A percentile compares a stretch with the other conserved stretches of the same genome.
Conservation (phyloP, 2,329 filamentous ascomycete genomes). For the Ophiostoma tasmaniense region DNA sequence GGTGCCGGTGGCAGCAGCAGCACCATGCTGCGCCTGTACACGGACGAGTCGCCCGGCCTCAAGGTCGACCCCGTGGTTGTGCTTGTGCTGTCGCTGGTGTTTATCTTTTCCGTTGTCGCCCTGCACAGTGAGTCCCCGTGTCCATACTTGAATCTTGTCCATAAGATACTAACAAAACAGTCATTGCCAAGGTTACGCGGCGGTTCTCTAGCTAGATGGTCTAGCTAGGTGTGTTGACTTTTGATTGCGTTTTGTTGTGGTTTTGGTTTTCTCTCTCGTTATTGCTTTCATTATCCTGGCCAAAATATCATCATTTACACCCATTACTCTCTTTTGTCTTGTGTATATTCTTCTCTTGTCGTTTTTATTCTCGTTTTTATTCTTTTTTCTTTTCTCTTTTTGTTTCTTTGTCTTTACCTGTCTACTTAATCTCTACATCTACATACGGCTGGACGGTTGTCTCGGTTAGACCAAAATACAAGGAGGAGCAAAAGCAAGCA, state of each 20-base stretch:
- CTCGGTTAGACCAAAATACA: neutral
- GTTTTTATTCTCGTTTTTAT: conserved; percentile 7
- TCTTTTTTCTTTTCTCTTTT: neutral
- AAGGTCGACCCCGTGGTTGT: conserved; percentile 98
- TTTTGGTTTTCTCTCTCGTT: neutral
- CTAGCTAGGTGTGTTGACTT: neutral
- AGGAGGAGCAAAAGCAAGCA: neutral
- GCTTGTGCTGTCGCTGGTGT: conserved; percentile 88
- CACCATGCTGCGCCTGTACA: conserved; percentile 97
- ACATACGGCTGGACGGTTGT: neutral
- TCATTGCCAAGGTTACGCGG: conserved; percentile 24
- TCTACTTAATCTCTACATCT: neutral
- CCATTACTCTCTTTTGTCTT: conserved; percentile 3
- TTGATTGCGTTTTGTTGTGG: neutral
- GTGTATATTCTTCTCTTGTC: conserved; percentile 7
- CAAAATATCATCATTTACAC: conserved; percentile 3
- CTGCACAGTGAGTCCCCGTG: conserved; percentile 71
- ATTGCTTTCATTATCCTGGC: neutral
- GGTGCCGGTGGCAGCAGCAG: conserved; percentile 93
- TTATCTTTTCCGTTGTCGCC: conserved; percentile 97
- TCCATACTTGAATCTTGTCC: neutral
- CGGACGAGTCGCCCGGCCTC: conserved; percentile 91
- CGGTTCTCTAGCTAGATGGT: conserved; percentile 25
- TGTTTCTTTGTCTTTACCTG: neutral
- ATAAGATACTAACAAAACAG: conserved; percentile 15